Evolutionary conservation across 345 rosid species (phyloP), one percentile per base, ranked within the genome.

Genomic region (Nephelium lappaceum): DNA sequence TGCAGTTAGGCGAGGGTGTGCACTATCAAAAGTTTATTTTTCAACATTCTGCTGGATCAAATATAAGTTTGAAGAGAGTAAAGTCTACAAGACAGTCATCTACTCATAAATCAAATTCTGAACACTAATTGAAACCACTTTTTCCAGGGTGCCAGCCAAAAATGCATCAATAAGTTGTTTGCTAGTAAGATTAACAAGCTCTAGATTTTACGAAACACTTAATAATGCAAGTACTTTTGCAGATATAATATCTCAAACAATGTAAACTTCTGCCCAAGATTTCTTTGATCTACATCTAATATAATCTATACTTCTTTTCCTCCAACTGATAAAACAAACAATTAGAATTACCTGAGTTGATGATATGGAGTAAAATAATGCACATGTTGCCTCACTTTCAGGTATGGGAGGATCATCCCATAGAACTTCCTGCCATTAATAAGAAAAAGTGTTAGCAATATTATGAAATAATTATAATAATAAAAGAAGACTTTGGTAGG

Each of bases 301-400:
- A 19, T 62, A 39, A 21, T 69, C 16, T 62, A 25, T 45, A 69
- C 36, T 23, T 45, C 41, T 14, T 70, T 47, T 24, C 12, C 21
- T 27, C 24, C 23, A 16, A 51, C 41, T 14, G 27, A 71, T 24
- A 15, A 71, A 38, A 49, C 16, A 24, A 71, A 19, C 64, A 64
- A 38, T 45, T 47, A 21, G 43, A 53, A 74, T 78, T 41, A 93
- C 98, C 90, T 96, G 98, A 78, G 98, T 94, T 73, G 98, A 94
- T 41, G 99, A 96, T 86, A 94, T 96, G 9, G 99, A 96, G 84
- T 93, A 96, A 91, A 96, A 96, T 74, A 96, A 82, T 61, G 99
- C 97, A 51, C 95, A 90, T 42, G 92, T 78, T 77, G 98, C 91
- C 81, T 89, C 93, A 77, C 80, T 71, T 78, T 94, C 99, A 73